Base-by-base conservation (phyloP, 2,329 filamentous ascomycete species). In the Penicillium sp. region DNA sequence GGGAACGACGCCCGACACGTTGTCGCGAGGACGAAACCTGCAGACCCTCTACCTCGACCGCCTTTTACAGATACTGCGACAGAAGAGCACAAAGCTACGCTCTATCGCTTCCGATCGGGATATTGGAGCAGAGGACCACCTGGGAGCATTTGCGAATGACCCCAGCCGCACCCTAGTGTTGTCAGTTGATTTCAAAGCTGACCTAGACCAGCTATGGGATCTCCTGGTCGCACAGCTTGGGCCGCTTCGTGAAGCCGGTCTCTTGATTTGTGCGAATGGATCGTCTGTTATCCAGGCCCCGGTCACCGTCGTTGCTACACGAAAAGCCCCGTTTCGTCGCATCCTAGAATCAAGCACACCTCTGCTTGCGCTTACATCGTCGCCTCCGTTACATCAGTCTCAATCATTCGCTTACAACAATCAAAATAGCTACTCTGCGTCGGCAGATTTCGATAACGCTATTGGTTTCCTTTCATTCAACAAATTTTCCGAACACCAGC, bases 301-400 rank as follows among this genome's bases (percentile, higher is more conserved):
- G 5, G 11, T 45, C 15, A 45, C 41, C n/a, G 31, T 45, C 27
- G 41, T 45, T 16, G 41, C 25, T 10, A 21, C 31, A 7, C 37
- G 41, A 4, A 33, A 45, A 21, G 33, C 33, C 17, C 41, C 33
- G 7, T 45, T 45, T 14, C 26, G 33, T 18, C 39, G 21, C 8
- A 20, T 42, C 14, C 15, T 20, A 9, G 39, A 33, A 19, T 13
- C 13, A 13, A 28, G 10, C 17, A 26, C 26, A 11, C 39, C 39
- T 2, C 33, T 42, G 7, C 9, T n/a, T 11, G 13, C 36, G 11
- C 15, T 42, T 9, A 17, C 20, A 9, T 15, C 17, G 8, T 15
- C 21, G n/a, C 33, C 27, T 14, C 6, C 21, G 3, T 8, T 28
- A 13, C 8, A 7, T 5, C n/a, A 5, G 9, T 11, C 15, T 7